Evolutionary conservation across 305 asterid species (phyloP).

Genomic region (Ilex paraguariensis): DNA sequence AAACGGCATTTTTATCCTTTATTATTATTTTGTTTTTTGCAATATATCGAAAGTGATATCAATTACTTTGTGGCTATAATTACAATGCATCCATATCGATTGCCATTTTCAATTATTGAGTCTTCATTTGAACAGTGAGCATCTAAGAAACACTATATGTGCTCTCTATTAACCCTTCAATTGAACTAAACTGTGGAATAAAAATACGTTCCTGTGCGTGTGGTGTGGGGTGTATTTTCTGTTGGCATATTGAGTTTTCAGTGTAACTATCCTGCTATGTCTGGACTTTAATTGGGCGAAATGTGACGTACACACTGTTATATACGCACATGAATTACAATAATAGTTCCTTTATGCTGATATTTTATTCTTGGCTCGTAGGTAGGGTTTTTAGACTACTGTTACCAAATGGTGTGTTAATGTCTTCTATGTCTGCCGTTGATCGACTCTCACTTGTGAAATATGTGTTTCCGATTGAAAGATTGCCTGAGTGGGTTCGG

Average conservation of each 20-base stretch:
- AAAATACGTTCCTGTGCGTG: background rate
- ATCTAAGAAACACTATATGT: too few relatives aligned
- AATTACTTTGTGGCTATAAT: too few relatives aligned
- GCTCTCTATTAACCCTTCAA: too few relatives aligned
- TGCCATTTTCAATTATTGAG: too few relatives aligned
- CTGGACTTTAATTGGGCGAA: background rate
- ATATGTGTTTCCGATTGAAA: conserved; percentile 75
- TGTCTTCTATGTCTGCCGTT: conserved; percentile 62
- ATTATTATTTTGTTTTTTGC: too few relatives aligned
- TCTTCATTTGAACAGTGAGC: too few relatives aligned
- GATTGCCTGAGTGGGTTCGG: conserved; percentile 88
- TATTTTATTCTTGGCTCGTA: conserved; percentile 23
- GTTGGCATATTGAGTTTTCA: background rate
- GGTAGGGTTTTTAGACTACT: conserved; percentile 69
- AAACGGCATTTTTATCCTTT: too few relatives aligned
- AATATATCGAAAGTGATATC: too few relatives aligned
- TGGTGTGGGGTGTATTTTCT: background rate
- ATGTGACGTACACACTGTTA: too few relatives aligned
- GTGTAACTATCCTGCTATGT: background rate
- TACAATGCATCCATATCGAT: too few relatives aligned
- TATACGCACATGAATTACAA: background rate
- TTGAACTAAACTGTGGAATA: too few relatives aligned
- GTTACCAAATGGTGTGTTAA: conserved; percentile 66
- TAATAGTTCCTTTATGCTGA: background rate
- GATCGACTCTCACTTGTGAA: conserved; percentile 69